These are phyloP conservation scores for Cryptococcus amylolentus DNA, from an alignment of 1,284 basidiomycete genomes.

Conservation along the genomic window DNA sequence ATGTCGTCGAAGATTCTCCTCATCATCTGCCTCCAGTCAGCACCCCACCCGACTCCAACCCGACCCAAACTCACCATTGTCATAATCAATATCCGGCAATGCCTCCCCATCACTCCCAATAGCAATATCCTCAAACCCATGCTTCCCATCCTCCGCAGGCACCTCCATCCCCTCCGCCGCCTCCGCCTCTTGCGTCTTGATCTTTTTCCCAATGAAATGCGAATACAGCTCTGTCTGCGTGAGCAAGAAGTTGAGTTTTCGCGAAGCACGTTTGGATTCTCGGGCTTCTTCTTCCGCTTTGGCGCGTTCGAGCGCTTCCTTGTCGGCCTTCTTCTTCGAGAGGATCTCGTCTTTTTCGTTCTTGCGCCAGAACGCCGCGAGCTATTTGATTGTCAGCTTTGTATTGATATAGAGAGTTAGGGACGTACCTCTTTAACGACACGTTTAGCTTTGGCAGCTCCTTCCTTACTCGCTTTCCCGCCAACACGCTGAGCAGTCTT, in stretches of 20 bases:
- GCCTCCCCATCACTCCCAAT: constrained; percentile 55
- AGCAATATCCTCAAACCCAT: constrained; percentile 52
- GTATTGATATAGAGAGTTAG: background rate
- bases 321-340: constrained; percentile 87
- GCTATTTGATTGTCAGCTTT: constrained; percentile 51
- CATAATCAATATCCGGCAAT: constrained; percentile 84
- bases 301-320: constrained; percentile 82
- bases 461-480: constrained; percentile 79
- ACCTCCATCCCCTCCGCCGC: constrained; percentile 49
- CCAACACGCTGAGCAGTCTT: constrained; percentile 74
- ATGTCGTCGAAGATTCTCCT: constrained; percentile 82
- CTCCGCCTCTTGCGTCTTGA: constrained; percentile 90
- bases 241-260: constrained; percentile 98
- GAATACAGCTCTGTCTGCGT: constrained; percentile 99
- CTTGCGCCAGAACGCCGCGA: constrained; percentile 96
- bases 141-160: constrained; percentile 6
- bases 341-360: constrained; percentile 93
- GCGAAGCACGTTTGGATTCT: constrained; percentile 89
- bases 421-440: constrained; percentile 42
- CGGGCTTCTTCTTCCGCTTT: constrained; percentile 95
- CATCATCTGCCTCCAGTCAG: constrained; percentile 63
- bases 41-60: background rate
- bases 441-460: constrained; percentile 64
- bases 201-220: constrained; percentile 97
- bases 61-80: constrained; percentile 66